phyloP scores from a whole-genome alignment of 1,139 yeast species.

The Casaregolazyma suthepensis region DNA sequence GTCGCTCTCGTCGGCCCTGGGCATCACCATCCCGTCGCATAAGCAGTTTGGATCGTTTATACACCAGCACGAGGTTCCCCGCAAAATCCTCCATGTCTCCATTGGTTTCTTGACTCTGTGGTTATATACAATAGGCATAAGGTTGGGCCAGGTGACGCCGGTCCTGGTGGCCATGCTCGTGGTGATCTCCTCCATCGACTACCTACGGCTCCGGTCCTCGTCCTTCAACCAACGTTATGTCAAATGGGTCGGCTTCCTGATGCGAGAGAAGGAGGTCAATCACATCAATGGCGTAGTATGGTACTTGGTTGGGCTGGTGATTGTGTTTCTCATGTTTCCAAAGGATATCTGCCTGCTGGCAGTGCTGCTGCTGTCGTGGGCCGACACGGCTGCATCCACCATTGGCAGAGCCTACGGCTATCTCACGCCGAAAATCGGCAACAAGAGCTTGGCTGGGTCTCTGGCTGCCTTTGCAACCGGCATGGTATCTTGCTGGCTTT shows the following conservation, averaged over 20 bases:
- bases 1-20: conserved; percentile 8
- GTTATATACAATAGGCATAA: conserved; percentile 59
- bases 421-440: conserved; percentile 68
- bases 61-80: conserved; percentile 78
- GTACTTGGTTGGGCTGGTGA: conserved; percentile 70
- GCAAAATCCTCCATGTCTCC: conserved; percentile 81
- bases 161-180: conserved; percentile 47
- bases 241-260: conserved; percentile 63
- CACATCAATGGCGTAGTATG: conserved; percentile 76
- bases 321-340: conserved; percentile 64
- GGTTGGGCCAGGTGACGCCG: conserved; percentile 49
- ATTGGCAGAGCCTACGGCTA: conserved; percentile 81
- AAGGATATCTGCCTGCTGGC: conserved; percentile 78
- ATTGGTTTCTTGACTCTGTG: conserved; percentile 76
- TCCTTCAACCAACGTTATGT: conserved; percentile 61
- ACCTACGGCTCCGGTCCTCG: conserved; percentile 56
- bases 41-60: conserved; percentile 45
- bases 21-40: conserved; percentile 29
- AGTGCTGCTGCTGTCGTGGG: conserved; percentile 83
- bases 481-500: conserved; percentile 50
- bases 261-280: conserved; percentile 73
- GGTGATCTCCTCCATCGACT: conserved; percentile 57
- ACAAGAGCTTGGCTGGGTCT: conserved; percentile 85
- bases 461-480: conserved; percentile 81
- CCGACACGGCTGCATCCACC: conserved; percentile 95